Evolutionary conservation across 2,329 filamentous ascomycete genomes (phyloP).

Genomic region (Fusarium neocosmosporiellum): DNA sequence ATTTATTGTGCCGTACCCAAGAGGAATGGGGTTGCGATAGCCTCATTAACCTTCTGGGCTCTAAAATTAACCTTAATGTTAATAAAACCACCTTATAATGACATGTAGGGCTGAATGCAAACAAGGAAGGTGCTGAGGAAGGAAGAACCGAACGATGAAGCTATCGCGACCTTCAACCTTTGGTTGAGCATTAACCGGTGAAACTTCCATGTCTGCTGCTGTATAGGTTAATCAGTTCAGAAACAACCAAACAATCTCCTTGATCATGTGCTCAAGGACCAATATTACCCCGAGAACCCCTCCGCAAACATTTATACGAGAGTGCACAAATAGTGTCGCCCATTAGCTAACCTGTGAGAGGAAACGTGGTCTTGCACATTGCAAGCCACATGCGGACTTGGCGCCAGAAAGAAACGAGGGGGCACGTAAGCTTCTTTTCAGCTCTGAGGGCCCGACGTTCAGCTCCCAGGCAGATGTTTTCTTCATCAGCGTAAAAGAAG

Average conservation of each 20-base stretch:
- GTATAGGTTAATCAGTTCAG: background rate
- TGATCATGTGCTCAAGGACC: background rate
- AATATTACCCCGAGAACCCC: background rate
- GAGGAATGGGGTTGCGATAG: background rate
- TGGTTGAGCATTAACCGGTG: background rate
- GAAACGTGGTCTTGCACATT: slow-evolving; percentile 4
- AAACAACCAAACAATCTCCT: too few species aligned
- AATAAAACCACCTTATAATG: background rate
- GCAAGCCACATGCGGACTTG: slow-evolving; percentile 3
- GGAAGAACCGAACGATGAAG: background rate
- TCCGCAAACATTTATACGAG: background rate
- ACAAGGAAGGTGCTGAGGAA: background rate
- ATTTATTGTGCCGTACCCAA: background rate
- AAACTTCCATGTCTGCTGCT: background rate
- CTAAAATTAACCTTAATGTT: slow-evolving; percentile 1
- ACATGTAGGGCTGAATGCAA: background rate
- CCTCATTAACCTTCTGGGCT: background rate
- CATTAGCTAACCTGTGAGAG: background rate
- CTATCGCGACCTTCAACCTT: background rate
- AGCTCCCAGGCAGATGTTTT: background rate
- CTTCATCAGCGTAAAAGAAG: background rate
- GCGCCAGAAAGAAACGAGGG: background rate
- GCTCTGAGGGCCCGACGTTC: background rate
- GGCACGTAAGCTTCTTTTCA: slow-evolving; percentile 4
- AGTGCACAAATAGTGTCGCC: background rate